Evolutionary conservation across 495 filamentous ascomycete species (phyloP).

Genomic region (Acidiella bohemica): DNA sequence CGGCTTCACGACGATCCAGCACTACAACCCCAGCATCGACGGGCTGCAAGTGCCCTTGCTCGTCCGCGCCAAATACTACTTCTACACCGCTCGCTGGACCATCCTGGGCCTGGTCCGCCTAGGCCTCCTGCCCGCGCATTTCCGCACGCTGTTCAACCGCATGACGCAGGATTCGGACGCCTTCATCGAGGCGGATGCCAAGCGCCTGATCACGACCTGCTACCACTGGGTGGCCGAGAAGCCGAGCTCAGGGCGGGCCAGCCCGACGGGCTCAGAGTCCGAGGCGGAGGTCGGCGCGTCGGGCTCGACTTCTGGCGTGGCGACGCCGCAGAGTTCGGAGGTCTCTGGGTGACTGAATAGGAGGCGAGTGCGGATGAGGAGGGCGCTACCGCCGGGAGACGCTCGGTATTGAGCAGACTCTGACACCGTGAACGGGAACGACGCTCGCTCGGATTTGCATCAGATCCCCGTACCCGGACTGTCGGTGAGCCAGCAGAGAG

Average conservation of each 20-base stretch:
- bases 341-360: no score
- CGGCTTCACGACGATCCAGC: slow-evolving; percentile 40
- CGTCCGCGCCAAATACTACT: slow-evolving; percentile 47
- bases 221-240: slow-evolving; percentile 51
- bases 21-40: slow-evolving; percentile 45
- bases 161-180: slow-evolving; percentile 46
- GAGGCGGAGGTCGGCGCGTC: no score
- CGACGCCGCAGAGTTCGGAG: no score
- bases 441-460: no score
- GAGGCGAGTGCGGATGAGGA: no score
- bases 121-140: slow-evolving; percentile 41
- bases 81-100: slow-evolving; percentile 41
- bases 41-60: slow-evolving; percentile 47
- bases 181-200: slow-evolving; percentile 49
- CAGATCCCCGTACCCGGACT: no score
- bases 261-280: no score
- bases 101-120: slow-evolving; percentile 42
- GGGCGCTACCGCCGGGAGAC: no score
- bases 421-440: no score
- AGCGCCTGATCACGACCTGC: slow-evolving; percentile 46
- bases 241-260: no score
- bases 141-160: slow-evolving; percentile 51
- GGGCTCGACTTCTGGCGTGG: not conserved
- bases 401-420: no score
- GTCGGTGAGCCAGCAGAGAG: no score